Percentiles rank a stretch among this genome's conserved stretches.
Conservation (phyloP, 768 basidiomycete species). For the Mycena chlorophos region DNA sequence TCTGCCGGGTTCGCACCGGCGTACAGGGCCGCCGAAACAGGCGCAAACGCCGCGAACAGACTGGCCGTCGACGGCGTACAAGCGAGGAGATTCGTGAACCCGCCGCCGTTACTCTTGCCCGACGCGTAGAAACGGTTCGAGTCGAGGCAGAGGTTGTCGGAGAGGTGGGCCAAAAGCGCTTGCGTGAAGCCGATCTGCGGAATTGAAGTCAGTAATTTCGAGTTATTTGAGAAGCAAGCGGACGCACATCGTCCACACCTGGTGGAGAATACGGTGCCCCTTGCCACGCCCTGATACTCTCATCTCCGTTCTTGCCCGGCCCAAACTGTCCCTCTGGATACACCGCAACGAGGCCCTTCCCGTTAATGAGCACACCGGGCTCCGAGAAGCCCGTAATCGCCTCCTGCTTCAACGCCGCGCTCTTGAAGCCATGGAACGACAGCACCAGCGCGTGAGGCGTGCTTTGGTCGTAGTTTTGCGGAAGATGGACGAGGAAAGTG, state of each 20-base stretch:
- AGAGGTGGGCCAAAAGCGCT: slow-evolving; percentile 12
- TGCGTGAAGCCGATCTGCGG: slow-evolving; percentile 17
- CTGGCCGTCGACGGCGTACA: slow-evolving; percentile 16
- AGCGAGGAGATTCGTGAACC: slow-evolving; percentile 22
- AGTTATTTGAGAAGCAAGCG: neutral
- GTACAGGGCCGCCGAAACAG: slow-evolving; percentile 20
- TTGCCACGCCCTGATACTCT: slow-evolving; percentile 19
- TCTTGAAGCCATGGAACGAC: slow-evolving; percentile 19
- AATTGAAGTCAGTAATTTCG: neutral
- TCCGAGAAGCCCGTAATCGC: slow-evolving; percentile 16
- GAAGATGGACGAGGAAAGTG: slow-evolving; percentile 21
- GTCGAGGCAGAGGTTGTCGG: slow-evolving; percentile 20
- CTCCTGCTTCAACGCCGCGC: slow-evolving; percentile 16
- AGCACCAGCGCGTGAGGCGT: slow-evolving; percentile 15
- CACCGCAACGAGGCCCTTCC: slow-evolving; percentile 19
- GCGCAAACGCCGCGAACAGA: slow-evolving; percentile 20
- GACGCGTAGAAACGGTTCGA: slow-evolving; percentile 20
- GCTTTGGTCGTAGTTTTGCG: slow-evolving; percentile 3
- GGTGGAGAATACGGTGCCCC: slow-evolving; percentile 19
- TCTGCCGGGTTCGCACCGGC: slow-evolving; percentile 17
- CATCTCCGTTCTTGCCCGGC: slow-evolving; percentile 19
- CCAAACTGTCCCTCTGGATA: slow-evolving; percentile 20
- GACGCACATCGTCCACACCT: slow-evolving; percentile 15
- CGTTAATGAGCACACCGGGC: slow-evolving; percentile 14
- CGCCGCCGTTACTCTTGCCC: slow-evolving; percentile 22